Evolutionary conservation across 78 protist species (phyloP).

Genomic region (Dictyostelium intermedium): DNA sequence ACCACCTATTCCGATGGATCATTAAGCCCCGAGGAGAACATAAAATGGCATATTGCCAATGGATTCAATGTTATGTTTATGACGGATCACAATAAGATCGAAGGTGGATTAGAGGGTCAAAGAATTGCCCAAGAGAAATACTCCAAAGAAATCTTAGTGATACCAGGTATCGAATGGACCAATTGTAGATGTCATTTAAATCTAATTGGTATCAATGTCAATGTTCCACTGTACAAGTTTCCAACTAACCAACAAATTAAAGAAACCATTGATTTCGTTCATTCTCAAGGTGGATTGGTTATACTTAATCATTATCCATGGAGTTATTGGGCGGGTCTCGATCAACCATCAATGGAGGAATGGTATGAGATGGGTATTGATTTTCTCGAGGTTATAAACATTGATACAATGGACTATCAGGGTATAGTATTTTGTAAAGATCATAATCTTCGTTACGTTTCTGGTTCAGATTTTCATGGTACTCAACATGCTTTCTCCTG

Average conservation of each 20-base stretch:
- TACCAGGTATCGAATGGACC: constrained; percentile 56
- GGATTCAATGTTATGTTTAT: constrained; percentile 60
- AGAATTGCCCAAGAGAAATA: constrained; percentile 34
- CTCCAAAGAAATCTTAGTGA: neutral
- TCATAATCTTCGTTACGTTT: neutral
- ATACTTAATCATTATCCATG: constrained; percentile 51
- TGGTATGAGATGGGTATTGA: constrained; percentile 29
- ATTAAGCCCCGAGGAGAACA: constrained; percentile 22
- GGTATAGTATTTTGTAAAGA: neutral
- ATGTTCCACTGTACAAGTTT: neutral
- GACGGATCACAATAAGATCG: constrained; percentile 46
- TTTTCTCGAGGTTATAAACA: constrained; percentile 36
- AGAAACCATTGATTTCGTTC: constrained; percentile 2
- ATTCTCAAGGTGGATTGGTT: constrained; percentile 37
- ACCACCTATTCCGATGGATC: constrained; percentile 33
- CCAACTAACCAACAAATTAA: constrained; percentile 53
- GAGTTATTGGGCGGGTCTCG: constrained; percentile 23
- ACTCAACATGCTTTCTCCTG: neutral
- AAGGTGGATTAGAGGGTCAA: constrained; percentile 31
- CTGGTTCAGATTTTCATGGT: constrained; percentile 43
- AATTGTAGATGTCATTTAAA: constrained; percentile 48
- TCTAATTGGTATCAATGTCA: constrained; percentile 27
- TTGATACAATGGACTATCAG: neutral
- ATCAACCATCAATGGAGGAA: constrained; percentile 15
- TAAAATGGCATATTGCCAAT: constrained; percentile 60